Percentiles rank a stretch among this genome's conserved stretches.
phyloP scores from a whole-genome alignment of 2,329 filamentous ascomycete genomes.

The Blumeria hordei region DNA sequence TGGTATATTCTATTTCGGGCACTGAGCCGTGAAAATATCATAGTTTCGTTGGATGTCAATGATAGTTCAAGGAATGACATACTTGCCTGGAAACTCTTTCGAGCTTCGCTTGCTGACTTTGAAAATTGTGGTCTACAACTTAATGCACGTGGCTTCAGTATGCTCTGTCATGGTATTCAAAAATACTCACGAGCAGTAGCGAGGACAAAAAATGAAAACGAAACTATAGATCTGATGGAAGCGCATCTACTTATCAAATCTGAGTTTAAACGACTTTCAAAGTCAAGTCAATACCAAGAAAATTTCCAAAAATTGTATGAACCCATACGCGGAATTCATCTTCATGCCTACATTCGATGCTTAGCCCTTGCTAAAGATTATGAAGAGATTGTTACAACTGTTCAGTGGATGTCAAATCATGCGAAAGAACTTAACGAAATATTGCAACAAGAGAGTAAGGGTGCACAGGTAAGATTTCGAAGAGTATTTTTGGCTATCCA shows the following conservation, averaged over 20 bases:
- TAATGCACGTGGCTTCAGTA: slow-evolving; percentile 10
- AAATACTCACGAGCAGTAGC: slow-evolving; percentile 10
- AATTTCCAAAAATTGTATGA: slow-evolving; percentile 17
- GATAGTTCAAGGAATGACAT: slow-evolving; percentile 8
- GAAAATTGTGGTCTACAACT: slow-evolving; percentile 10
- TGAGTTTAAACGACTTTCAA: slow-evolving; percentile 13
- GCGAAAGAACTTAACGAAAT: slow-evolving; percentile 15
- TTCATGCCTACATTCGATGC: slow-evolving; percentile 37
- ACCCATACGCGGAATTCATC: slow-evolving; percentile 21
- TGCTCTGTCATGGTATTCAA: slow-evolving; percentile 9
- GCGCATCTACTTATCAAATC: slow-evolving; percentile 13
- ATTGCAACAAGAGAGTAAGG: slow-evolving; percentile 6
- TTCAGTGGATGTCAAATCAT: slow-evolving; percentile 32
- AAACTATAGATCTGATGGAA: not conserved
- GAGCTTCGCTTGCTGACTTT: slow-evolving; percentile 9
- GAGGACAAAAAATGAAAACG: not conserved
- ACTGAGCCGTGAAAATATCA: slow-evolving; percentile 14
- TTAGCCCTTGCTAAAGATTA: slow-evolving; percentile 36
- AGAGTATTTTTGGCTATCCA: slow-evolving; percentile 9
- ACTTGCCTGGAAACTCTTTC: slow-evolving; percentile 10
- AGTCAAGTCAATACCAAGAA: slow-evolving; percentile 1
- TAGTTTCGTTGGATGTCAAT: slow-evolving; percentile 6
- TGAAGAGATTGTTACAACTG: slow-evolving; percentile 28
- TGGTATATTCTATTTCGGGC: slow-evolving; percentile 21
- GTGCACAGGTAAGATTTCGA: slow-evolving; percentile 4